Conservation (phyloP, 176 grass and related monocot genomes). For the Rhynchospora pubera region DNA sequence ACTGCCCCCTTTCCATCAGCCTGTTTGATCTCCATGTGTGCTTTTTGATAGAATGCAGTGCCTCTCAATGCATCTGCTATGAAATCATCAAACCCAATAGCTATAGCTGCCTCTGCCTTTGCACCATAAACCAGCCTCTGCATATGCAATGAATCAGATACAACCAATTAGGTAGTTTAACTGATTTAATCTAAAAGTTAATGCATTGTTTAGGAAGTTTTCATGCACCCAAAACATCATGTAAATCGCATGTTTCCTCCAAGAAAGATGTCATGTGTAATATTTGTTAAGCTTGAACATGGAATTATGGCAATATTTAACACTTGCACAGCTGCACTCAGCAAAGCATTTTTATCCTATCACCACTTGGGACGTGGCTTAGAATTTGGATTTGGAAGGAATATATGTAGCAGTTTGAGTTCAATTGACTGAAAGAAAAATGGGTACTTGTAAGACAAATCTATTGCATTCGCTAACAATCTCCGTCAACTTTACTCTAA, state of each 20-base stretch:
- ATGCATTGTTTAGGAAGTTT: background rate
- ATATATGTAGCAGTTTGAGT: background rate
- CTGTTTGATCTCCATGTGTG: conserved; percentile 77
- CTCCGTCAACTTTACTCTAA: no score
- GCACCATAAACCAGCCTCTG: conserved; percentile 96
- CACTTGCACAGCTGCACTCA: background rate
- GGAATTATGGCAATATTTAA: background rate
- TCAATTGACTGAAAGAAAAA: background rate
- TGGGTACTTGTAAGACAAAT: background rate
- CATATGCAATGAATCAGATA: conserved; percentile 10
- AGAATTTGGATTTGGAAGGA: background rate
- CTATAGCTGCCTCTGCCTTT: conserved; percentile 91
- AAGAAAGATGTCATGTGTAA: background rate
- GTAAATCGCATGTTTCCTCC: background rate
- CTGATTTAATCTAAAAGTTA: background rate
- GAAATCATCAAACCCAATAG: conserved; percentile 95
- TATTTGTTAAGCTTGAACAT: background rate
- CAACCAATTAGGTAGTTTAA: background rate
- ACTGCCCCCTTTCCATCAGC: conserved; percentile 84
- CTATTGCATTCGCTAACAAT: no score
- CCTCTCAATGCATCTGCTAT: conserved; percentile 93
- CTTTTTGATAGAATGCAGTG: conserved; percentile 82
- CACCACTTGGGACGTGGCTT: background rate
- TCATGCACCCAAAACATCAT: background rate
- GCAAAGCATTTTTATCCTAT: background rate